Evolutionary conservation across 1,284 basidiomycete species (phyloP), one percentile per base, ranked within the genome.

Genomic region (Mycosarcoma maydis): DNA sequence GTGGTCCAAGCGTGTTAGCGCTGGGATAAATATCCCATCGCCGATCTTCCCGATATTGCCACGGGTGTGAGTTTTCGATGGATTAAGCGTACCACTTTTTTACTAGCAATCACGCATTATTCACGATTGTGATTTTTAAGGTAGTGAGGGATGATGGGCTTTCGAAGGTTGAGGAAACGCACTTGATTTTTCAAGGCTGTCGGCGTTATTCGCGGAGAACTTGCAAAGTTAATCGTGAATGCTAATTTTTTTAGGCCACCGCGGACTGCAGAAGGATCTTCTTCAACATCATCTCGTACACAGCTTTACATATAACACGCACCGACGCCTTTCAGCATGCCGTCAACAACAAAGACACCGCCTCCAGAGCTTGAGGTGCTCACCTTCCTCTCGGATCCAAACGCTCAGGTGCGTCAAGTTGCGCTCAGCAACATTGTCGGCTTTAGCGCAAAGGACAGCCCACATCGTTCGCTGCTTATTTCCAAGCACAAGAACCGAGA

Each of bases 371-470:
- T 82, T 32, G 83, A 96, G 88, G 87, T 97, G 22, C 84, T 94
- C 26, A 88, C 88, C 29, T 97, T 97, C 78, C 83, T 97, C 41
- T 88, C 90, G 74, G 92, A 94, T 75, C 87, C 86, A 57, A 96
- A 94, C 76, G 91, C 91, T 0, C 88, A 92, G 80, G 94, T 90
- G 22, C 87, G 94, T 37, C 90, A 92, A 80, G 86, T 95, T 45
- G 92, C 94, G 0, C 86, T 98, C 11, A 86, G 88, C 47, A 92
- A 92, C 84, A 86, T 96, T 16, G 83, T 95, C 14, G 76, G 77
- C 19, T 81, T 73, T 56, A 75, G 74, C 36, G 71, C 66, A 19
- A 68, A 75, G 43, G 56, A 50, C n/a, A 65, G 61, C 49, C 62
- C 78, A 2, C 41, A 73, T 9, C 72, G 80, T n/a, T 53, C 39